A percentile compares a stretch with the other conserved stretches of the same genome.
These are phyloP conservation scores for Microstegium vimineum DNA, from an alignment of 176 grass and related monocot genomes.

Conservation along the genomic window DNA sequence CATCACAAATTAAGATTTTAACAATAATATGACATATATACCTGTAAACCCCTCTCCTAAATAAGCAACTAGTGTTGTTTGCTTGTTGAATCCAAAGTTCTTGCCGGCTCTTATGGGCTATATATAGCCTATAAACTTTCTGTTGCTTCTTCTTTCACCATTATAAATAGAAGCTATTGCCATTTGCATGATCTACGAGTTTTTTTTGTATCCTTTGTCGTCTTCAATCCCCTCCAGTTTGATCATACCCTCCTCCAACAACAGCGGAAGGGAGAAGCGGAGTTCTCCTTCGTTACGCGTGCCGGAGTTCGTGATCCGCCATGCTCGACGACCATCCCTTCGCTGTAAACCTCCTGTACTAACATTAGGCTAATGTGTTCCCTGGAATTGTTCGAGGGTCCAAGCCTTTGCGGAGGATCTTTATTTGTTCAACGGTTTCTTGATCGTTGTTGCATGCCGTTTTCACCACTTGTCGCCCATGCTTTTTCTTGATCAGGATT, in stretches of 20 bases:
- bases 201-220: not conserved
- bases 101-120: constrained; percentile 47
- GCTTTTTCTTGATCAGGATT: constrained; percentile 34
- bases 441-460: not conserved
- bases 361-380: constrained; percentile 2
- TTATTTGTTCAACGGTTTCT: not conserved
- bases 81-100: constrained; percentile 36
- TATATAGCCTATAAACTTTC: constrained; percentile 27
- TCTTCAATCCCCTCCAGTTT: not conserved
- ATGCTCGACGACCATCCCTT: constrained; percentile 40
- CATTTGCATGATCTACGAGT: constrained; percentile 20
- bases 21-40: constrained; percentile 23
- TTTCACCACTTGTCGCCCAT: not conserved
- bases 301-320: not conserved
- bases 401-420: not conserved
- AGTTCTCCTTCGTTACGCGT: not conserved
- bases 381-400: not conserved
- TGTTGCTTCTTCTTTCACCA: constrained; percentile 13
- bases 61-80: constrained; percentile 32
- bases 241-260: not conserved
- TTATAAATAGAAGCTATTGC: constrained; percentile 52
- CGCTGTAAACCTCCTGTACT: constrained; percentile 18
- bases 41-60: constrained; percentile 29
- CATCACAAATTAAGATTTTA: constrained; percentile 4
- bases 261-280: not conserved